Evolutionary conservation across 768 basidiomycete genomes (phyloP).

Genomic region (Candolleomyces efflorescens): DNA sequence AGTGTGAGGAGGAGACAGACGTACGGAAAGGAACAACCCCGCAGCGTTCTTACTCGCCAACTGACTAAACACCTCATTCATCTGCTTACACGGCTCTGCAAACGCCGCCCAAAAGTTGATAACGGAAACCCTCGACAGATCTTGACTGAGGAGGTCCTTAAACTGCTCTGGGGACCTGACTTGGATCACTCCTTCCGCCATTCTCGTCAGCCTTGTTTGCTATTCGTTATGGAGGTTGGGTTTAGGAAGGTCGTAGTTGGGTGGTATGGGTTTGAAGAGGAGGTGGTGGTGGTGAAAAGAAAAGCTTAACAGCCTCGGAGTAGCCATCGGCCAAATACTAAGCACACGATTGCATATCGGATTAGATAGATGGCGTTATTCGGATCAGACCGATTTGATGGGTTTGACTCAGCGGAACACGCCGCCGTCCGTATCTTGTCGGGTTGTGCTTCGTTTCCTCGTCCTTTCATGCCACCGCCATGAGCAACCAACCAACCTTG

Average conservation of each 20-base stretch:
- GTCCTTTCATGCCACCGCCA: no score
- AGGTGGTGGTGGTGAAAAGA: neutral
- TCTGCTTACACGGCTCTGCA: constrained; percentile 88
- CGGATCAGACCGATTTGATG: no score
- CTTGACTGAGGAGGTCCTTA: constrained; percentile 64
- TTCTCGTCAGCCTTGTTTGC: no score
- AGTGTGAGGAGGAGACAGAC: constrained; percentile 1
- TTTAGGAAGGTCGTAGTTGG: neutral
- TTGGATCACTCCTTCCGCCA: constrained; percentile 5
- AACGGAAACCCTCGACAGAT: constrained; percentile 78
- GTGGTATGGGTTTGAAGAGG: neutral
- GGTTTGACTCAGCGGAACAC: no score
- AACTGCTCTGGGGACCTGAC: constrained; percentile 70
- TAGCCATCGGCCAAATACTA: neutral
- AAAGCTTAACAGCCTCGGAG: neutral
- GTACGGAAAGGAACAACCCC: constrained; percentile 72
- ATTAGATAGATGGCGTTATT: neutral
- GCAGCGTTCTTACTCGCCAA: constrained; percentile 67
- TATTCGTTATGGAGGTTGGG: no score
- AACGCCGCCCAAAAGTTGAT: constrained; percentile 94
- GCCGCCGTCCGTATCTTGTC: no score
- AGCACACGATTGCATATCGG: neutral
- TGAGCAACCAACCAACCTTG: no score
- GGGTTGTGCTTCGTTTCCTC: no score
- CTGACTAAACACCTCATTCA: constrained; percentile 76